Conservation (phyloP, 1,284 basidiomycete genomes). For the Ganoderma leucocontextum region DNA sequence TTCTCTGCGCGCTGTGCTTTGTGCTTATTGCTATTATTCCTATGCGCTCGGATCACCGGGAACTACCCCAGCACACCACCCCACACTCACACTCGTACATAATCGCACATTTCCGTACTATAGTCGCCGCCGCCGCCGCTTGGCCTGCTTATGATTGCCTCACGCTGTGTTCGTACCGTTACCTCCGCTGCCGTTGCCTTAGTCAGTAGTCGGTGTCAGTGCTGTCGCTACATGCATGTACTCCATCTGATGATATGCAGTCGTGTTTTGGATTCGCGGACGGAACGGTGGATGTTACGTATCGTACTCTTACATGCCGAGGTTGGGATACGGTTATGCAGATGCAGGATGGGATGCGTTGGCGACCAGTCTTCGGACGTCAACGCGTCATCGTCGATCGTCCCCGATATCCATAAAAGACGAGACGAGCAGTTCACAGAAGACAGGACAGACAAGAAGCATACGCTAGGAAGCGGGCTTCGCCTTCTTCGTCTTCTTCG, state of each 20-base stretch:
- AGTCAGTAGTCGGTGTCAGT: background rate
- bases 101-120: constrained; percentile 6
- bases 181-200: background rate
- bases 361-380: background rate
- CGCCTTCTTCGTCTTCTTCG: constrained; percentile 53
- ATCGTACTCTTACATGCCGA: background rate
- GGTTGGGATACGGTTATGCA: background rate
- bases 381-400: background rate
- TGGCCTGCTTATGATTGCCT: background rate
- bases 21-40: constrained; percentile 38
- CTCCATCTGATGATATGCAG: constrained; percentile 6
- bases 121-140: background rate
- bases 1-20: constrained; percentile 46
- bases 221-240: constrained; percentile 10
- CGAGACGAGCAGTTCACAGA: background rate
- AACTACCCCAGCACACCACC: constrained; percentile 47
- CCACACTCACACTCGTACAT: constrained; percentile 1
- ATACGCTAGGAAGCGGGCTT: constrained; percentile 40
- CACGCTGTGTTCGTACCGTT: background rate
- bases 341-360: background rate
- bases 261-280: constrained; percentile 22
- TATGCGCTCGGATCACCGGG: constrained; percentile 35
- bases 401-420: background rate
- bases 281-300: background rate
- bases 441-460: background rate